A percentile compares a stretch with the other conserved stretches of the same genome.
Evolutionary conservation across 768 basidiomycete genomes (phyloP).

Genomic region (Tylopilus felleus): DNA sequence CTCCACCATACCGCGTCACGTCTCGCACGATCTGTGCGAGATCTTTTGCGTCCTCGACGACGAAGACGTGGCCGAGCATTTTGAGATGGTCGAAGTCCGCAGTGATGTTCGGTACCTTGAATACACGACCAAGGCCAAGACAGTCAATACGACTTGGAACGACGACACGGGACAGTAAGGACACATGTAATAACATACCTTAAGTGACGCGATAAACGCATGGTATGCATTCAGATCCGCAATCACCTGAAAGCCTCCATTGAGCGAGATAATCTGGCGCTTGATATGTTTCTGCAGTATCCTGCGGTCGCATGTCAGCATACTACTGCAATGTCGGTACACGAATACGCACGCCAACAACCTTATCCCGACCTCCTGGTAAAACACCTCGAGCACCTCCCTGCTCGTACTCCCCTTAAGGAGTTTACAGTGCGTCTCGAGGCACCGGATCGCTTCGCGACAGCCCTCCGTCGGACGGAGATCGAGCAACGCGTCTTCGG

Average conservation of each 20-base stretch:
- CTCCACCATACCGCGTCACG: conserved; percentile 92
- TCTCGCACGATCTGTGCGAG: conserved; percentile 94
- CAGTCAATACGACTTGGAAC: not conserved
- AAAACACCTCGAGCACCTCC: conserved; percentile 96
- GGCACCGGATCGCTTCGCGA: conserved; percentile 81
- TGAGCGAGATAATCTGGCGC: conserved; percentile 91
- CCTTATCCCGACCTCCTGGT: conserved; percentile 94
- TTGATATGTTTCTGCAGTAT: conserved; percentile 97
- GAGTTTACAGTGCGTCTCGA: conserved; percentile 88
- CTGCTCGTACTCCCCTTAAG: conserved; percentile 92
- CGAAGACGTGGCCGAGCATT: conserved; percentile 96
- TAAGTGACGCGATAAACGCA: conserved; percentile 81
- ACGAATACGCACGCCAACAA: conserved; percentile 61
- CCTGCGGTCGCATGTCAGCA: conserved; percentile 29
- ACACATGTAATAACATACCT: conserved; percentile 40
- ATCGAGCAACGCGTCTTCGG: conserved; percentile 74
- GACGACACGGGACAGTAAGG: not conserved
- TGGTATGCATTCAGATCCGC: conserved; percentile 95
- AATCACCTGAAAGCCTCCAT: conserved; percentile 93
- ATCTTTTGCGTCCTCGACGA: conserved; percentile 94
- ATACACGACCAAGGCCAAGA: not conserved
- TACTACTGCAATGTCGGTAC: not conserved
- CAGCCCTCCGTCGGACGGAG: conserved; percentile 86
- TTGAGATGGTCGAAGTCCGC: conserved; percentile 92
- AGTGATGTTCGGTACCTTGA: conserved; percentile 70